phyloP scores from a whole-genome alignment of 164 flowering plant species.

The Amborella trichopoda region DNA sequence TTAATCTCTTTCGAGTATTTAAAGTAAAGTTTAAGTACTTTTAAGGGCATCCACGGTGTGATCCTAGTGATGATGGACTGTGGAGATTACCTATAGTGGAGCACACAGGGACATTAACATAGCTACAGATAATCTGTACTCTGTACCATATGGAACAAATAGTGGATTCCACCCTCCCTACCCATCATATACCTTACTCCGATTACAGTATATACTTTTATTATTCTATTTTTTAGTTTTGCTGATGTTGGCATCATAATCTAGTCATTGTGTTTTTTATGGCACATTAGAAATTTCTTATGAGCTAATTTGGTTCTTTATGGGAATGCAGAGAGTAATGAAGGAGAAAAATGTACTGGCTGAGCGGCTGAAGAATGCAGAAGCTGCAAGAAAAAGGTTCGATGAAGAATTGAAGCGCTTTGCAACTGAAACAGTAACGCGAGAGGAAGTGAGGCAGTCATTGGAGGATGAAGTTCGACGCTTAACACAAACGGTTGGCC shows the following conservation, averaged over 20 bases:
- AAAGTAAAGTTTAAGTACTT: too few species aligned
- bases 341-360: constrained; percentile 97
- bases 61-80: too few species aligned
- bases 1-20: too few species aligned
- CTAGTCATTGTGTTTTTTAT: too few species aligned
- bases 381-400: constrained; percentile 77
- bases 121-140: too few species aligned
- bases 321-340: constrained; percentile 54
- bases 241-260: neutral
- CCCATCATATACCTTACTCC: too few species aligned
- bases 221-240: neutral
- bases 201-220: neutral
- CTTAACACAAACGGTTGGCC: constrained; percentile 82
- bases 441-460: constrained; percentile 78
- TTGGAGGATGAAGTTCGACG: constrained; percentile 91
- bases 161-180: too few species aligned
- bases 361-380: constrained; percentile 84
- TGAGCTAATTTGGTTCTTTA: neutral
- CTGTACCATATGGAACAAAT: too few species aligned
- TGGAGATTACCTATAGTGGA: too few species aligned
- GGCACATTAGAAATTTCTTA: too few species aligned
- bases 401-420: constrained; percentile 89
- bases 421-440: constrained; percentile 77
- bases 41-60: too few species aligned
- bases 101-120: too few species aligned